Evolutionary conservation across 257 asterid genomes (phyloP).

Genomic region (Cruciata laevipes): DNA sequence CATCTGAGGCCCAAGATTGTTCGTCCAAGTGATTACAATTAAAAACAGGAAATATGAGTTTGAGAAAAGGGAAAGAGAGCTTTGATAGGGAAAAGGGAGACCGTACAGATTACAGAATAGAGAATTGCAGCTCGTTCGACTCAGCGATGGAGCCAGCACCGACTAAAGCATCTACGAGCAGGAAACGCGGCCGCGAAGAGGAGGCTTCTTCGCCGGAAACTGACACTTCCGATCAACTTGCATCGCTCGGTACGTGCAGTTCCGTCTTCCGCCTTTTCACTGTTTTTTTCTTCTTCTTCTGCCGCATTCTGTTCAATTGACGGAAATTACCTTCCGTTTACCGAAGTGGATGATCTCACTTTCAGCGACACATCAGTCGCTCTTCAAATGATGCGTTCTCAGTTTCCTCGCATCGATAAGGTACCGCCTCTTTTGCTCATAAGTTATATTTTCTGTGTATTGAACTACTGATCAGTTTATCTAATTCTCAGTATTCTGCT

Average conservation of each 20-base stretch:
- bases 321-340: neutral
- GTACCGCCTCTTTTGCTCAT: slow-evolving; percentile 16
- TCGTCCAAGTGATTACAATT: too few species aligned
- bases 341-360: slow-evolving; percentile 51
- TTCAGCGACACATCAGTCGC: slow-evolving; percentile 85
- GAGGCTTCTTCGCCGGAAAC: slow-evolving; percentile 26
- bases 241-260: slow-evolving; percentile 33
- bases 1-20: neutral
- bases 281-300: neutral
- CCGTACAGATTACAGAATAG: neutral
- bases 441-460: neutral
- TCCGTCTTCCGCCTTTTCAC: neutral
- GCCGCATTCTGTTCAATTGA: neutral
- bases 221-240: slow-evolving; percentile 21
- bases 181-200: slow-evolving; percentile 52
- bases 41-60: neutral
- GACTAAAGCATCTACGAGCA: slow-evolving; percentile 44
- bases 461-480: neutral
- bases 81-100: neutral
- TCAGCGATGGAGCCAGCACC: slow-evolving; percentile 10
- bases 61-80: neutral
- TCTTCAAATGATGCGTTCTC: slow-evolving; percentile 90
- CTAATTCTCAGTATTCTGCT: neutral
- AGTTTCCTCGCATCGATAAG: slow-evolving; percentile 73
- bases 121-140: neutral